Evolutionary conservation across 2,329 filamentous ascomycete species (phyloP), one percentile per base, ranked within the genome.

Genomic region (Didymosphaeria variabile): DNA sequence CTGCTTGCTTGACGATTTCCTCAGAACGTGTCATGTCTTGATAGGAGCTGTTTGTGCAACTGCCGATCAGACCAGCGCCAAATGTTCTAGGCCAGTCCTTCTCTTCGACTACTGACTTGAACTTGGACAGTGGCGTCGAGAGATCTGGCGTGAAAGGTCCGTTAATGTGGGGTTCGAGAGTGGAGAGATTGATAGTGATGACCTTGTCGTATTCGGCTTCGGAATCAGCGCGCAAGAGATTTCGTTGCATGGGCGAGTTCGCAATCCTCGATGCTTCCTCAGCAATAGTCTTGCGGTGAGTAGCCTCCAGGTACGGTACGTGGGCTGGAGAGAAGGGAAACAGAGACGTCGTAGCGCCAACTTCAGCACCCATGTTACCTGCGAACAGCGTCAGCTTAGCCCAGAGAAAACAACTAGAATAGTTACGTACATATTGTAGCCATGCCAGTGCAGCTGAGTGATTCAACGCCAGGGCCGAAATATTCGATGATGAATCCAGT

Each of bases 11-110:
- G 60, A 98, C 92, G 59, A 99, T 87, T 74, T 93, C 89, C 81
- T 97, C 94, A 15, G 94, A 92, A 63, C 94, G 90, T 38, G 94
- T 96, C 95, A 99, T 99, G 77, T 99, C 95, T 81, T 97, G 91
- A 79, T 98, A 99, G 2, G 95, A 98, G 79, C 92, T 97, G 86
- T 99, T 99, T 54, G 95, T 99, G 85, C 95, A 99, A 82, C 93
- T 97, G 62, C 95, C 95, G 75, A 99, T 99, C 57, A 99, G 86
- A 55, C 94, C 94, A 29, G 95, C 94, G 13, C 93, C 95, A 63
- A 99, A 90, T 65, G 90, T 93, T 75, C 92, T 87, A 2, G 95
- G 95, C 95, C 95, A 99, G 54, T 91, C 83, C 79, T 97, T 93
- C 70, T 90, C 86, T 79, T 91, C 86, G 23, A 97, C 92, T 1